Conservation (phyloP, 2,329 filamentous ascomycete genomes). For the Achaetomium macrosporum region DNA sequence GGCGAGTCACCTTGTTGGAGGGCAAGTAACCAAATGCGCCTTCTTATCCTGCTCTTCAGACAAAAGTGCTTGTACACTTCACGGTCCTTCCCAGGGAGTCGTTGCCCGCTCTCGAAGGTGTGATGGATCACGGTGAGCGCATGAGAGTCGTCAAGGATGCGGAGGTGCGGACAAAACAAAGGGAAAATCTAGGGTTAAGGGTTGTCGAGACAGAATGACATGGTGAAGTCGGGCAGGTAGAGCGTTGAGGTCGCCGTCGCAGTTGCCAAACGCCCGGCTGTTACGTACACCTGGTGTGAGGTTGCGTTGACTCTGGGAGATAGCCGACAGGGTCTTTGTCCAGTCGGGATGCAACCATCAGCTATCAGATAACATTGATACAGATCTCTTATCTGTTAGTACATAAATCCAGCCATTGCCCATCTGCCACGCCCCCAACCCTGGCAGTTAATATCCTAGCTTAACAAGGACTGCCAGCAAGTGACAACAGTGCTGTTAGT, state of each 20-base stretch:
- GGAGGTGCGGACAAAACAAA: neutral
- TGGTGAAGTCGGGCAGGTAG: neutral
- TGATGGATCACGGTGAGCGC: conserved; percentile 2
- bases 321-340: too few species aligned
- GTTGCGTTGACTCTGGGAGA: too few species aligned
- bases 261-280: too few species aligned
- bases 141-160: neutral
- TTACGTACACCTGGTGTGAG: too few species aligned
- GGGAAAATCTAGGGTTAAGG: neutral
- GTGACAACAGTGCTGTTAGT: conserved; percentile 12
- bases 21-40: neutral
- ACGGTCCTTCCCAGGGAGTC: neutral
- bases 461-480: neutral
- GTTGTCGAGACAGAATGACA: neutral
- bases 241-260: too few species aligned
- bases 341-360: too few species aligned
- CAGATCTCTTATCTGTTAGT: too few species aligned
- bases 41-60: neutral
- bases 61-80: neutral
- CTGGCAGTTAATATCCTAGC: too few species aligned
- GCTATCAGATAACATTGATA: too few species aligned
- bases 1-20: neutral
- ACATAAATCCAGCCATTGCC: too few species aligned
- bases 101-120: neutral
- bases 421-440: too few species aligned